Conservation (phyloP, 2,329 filamentous ascomycete genomes). For the Bisporella sp. region DNA sequence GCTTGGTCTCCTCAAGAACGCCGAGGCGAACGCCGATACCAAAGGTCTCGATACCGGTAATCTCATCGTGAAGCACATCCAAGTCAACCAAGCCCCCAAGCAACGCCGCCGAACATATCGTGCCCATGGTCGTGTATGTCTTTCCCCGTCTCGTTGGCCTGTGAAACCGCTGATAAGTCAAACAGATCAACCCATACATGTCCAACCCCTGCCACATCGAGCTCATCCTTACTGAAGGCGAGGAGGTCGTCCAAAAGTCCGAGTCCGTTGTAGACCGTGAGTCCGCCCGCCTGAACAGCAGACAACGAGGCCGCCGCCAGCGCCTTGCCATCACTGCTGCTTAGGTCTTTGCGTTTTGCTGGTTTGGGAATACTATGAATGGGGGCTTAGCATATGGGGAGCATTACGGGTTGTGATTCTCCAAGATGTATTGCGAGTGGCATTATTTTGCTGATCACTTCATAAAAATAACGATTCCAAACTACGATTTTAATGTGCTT, state of each 20-base stretch:
- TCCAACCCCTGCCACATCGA: slow-evolving; percentile 99
- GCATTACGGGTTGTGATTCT: slow-evolving; percentile 16
- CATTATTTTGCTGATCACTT: slow-evolving; percentile 22
- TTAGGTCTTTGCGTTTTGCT: slow-evolving; percentile 35
- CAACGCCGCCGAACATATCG: slow-evolving; percentile 99
- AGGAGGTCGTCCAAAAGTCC: slow-evolving; percentile 93
- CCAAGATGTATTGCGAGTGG: slow-evolving; percentile 21
- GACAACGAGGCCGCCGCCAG: slow-evolving; percentile 75
- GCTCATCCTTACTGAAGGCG: slow-evolving; percentile 96
- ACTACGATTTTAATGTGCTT: not conserved
- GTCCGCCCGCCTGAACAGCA: slow-evolving; percentile 67
- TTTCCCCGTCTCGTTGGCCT: not conserved
- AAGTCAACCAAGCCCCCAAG: slow-evolving; percentile 99
- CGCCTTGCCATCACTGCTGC: slow-evolving; percentile 60
- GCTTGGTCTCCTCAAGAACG: slow-evolving; percentile 94
- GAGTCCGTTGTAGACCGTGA: slow-evolving; percentile 59
- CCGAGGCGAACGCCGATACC: slow-evolving; percentile 92
- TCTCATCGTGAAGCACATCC: slow-evolving; percentile 99
- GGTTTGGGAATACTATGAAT: slow-evolving; percentile 16
- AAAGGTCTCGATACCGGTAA: slow-evolving; percentile 97
- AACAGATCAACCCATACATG: slow-evolving; percentile 99
- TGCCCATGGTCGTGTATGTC: slow-evolving; percentile 98
- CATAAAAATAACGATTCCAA: slow-evolving; percentile 9
- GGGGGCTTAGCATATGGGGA: slow-evolving; percentile 20
- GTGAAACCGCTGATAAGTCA: slow-evolving; percentile 12